Base-by-base conservation (phyloP, 1,139 yeast genomes). In the Scheffersomyces insectosa region DNA sequence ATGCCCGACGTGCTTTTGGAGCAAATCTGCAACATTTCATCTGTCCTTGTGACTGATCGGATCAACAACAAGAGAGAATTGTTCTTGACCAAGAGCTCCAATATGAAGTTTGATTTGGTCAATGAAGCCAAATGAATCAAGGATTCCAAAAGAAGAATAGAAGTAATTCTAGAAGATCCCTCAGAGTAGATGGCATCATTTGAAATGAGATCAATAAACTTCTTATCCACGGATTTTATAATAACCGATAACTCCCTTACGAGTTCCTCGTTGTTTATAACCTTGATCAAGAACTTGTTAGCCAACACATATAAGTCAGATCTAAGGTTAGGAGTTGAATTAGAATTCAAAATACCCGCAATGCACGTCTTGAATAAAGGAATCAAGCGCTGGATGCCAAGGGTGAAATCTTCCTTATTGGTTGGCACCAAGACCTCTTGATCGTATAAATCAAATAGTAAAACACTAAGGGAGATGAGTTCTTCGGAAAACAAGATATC, bases 141-240 rank as follows among this genome's bases (percentile, higher is more conserved):
- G 2, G 85, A 79, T 52, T 89, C 96, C 49, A 93, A 65, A 12
- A 91, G 68, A 15, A 89, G 63, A 12, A 90, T 69, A 1, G 96
- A 85, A 0, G 93, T 83, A n/a, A 90, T 75, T 51, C 95, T 76
- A 2, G 86, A 79, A 0, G 85, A 70, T 0, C 95, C 95, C 52
- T 87, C 95, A 1, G 95, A 90, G 44, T 82, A 75, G 12, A 88
- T 77, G 0, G 95, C 85, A 65, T 93, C 98, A 48, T 81, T 82
- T 55, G 89, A 83, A 29, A 89, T 73, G 1, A 79, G 75, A 31
- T 81, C 85, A 33, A 89, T 70, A 48, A 88, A 67, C 49, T 79
- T 77, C 36, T 78, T 82, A 45, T 85, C 90, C 13, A 82, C 69
- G 7, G 83, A 68, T 41, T 80, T 75, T 37, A 89, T 66, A 27